Conservation (phyloP, 2,329 filamentous ascomycete genomes). For the Stromatinia cepivora region DNA sequence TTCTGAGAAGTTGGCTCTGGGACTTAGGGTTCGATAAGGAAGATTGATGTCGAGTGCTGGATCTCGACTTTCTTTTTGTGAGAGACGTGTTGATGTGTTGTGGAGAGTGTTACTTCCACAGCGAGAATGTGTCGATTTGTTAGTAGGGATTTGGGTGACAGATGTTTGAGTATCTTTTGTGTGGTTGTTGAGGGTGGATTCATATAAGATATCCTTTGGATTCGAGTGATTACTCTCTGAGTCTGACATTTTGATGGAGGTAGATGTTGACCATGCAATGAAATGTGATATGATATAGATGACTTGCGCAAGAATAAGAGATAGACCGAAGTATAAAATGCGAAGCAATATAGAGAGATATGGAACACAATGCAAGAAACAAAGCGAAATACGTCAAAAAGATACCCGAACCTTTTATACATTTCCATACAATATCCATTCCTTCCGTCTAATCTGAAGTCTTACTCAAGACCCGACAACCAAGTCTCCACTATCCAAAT, state of each 20-base stretch:
- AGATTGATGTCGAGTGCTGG: conserved; percentile 53
- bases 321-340: neutral
- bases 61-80: conserved; percentile 36
- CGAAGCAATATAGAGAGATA: neutral
- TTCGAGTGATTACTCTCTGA: conserved; percentile 8
- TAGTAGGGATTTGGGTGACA: neutral
- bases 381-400: neutral
- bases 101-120: conserved; percentile 25
- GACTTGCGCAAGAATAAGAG: too few relatives aligned
- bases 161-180: neutral
- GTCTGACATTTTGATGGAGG: conserved; percentile 5
- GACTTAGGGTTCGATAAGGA: conserved; percentile 63
- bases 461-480: neutral
- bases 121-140: neutral
- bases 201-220: neutral
- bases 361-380: neutral
- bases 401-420: neutral
- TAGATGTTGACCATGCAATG: neutral
- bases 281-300: neutral
- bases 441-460: neutral
- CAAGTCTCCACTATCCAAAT: neutral
- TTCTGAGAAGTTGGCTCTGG: conserved; percentile 63
- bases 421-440: neutral
- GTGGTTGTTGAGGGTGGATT: neutral
- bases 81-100: conserved; percentile 16